A percentile compares a stretch with the other conserved stretches of the same genome.
Conservation (phyloP, 768 basidiomycete genomes). For the Lanmaoa rubissima region DNA sequence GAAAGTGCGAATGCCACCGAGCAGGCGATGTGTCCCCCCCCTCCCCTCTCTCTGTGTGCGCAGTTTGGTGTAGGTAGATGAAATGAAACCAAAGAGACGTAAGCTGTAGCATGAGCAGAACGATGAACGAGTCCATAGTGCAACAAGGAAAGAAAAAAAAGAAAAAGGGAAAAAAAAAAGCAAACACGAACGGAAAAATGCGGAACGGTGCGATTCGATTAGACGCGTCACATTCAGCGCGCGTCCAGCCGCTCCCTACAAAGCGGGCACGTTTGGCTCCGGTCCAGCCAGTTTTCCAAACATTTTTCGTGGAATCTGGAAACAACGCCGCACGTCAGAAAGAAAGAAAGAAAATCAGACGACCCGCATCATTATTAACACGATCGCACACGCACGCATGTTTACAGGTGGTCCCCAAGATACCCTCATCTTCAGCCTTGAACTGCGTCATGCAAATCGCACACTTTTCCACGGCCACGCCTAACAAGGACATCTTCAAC, state of each 20-base stretch:
- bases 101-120: slow-evolving; percentile 12
- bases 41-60: background rate
- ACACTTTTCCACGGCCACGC: slow-evolving; percentile 64
- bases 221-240: slow-evolving; percentile 11
- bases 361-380: background rate
- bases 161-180: background rate
- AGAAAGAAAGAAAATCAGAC: background rate
- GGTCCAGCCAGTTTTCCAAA: slow-evolving; percentile 58
- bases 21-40: slow-evolving; percentile 5
- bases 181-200: background rate
- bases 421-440: slow-evolving; percentile 53
- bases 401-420: slow-evolving; percentile 54
- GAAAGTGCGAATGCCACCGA: slow-evolving; percentile 17
- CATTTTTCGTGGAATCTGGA: slow-evolving; percentile 60
- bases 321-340: background rate
- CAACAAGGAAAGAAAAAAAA: background rate
- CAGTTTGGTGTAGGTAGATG: slow-evolving; percentile 6
- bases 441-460: slow-evolving; percentile 74
- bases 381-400: slow-evolving; percentile 44
- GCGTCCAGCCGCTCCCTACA: slow-evolving; percentile 50
- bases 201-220: background rate
- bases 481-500: slow-evolving; percentile 64
- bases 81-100: slow-evolving; percentile 4
- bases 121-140: slow-evolving; percentile 15
- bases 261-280: slow-evolving; percentile 61